phyloP scores from a whole-genome alignment of 2,329 filamentous ascomycete genomes.

The Trichoderma asperellum region DNA sequence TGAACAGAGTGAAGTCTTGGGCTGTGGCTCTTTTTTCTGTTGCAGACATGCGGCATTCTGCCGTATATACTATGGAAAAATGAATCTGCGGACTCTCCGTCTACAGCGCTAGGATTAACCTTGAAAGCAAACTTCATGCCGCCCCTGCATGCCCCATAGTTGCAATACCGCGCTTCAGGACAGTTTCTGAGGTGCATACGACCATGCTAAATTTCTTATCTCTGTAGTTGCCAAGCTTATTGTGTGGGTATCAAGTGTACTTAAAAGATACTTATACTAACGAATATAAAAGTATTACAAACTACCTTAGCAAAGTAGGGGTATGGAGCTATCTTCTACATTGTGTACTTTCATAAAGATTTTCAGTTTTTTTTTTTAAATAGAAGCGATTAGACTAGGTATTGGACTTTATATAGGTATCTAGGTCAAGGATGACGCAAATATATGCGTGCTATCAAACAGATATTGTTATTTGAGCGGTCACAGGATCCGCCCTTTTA shows the following conservation, averaged over 20 bases:
- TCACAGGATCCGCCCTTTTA: background rate
- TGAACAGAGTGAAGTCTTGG: background rate
- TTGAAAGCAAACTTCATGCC: background rate
- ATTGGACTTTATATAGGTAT: background rate
- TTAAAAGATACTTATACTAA: background rate
- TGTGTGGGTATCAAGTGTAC: background rate
- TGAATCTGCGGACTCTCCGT: background rate
- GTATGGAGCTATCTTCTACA: no score
- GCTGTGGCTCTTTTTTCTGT: background rate
- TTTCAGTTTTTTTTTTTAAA: background rate
- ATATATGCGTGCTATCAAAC: background rate
- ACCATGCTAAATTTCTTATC: background rate
- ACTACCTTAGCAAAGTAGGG: no score
- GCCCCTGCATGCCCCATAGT: background rate
- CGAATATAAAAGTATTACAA: no score
- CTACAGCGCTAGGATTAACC: background rate
- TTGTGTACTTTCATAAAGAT: no score
- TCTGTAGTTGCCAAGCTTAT: slow-evolving; percentile 7
- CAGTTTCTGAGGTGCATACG: background rate
- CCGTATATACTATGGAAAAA: background rate
- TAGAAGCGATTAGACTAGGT: background rate
- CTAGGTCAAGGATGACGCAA: background rate
- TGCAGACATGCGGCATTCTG: background rate
- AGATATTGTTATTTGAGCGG: background rate
- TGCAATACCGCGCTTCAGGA: background rate